A percentile compares a stretch with the other conserved stretches of the same genome.
phyloP scores from a whole-genome alignment of 2,329 filamentous ascomycete genomes.

The Penicillium sp. region DNA sequence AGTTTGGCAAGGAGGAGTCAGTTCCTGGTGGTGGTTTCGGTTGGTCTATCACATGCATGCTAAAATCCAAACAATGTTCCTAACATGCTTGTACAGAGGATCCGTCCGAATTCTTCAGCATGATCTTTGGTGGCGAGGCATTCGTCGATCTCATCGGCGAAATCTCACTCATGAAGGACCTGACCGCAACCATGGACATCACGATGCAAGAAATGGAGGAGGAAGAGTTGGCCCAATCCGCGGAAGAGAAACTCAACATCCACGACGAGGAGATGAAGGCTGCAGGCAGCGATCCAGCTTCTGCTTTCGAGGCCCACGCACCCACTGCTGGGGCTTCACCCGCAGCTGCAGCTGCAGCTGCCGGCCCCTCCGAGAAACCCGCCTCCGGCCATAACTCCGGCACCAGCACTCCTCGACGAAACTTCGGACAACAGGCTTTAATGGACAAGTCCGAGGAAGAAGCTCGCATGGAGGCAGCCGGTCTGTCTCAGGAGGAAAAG shows the following conservation, averaged over 20 bases:
- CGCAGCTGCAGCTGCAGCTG: conserved; percentile 28
- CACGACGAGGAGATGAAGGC: conserved; percentile 48
- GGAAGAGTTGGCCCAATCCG: conserved; percentile 58
- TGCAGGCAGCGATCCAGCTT: conserved; percentile 32
- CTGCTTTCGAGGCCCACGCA: conserved; percentile 40
- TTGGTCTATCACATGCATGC: conserved; percentile 32
- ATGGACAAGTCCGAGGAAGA: conserved; percentile 86
- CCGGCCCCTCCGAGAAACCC: conserved; percentile 19
- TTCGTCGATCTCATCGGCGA: conserved; percentile 97
- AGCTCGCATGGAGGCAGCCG: conserved; percentile 62
- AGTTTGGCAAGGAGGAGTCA: conserved; percentile 92
- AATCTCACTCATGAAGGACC: conserved; percentile 97
- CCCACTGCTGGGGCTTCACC: conserved; percentile 59
- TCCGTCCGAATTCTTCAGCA: conserved; percentile 94
- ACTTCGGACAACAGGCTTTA: conserved; percentile 77
- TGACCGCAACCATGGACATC: conserved; percentile 98
- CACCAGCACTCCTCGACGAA: conserved; percentile 50
- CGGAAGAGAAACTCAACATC: conserved; percentile 49
- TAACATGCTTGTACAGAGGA: conserved; percentile 57
- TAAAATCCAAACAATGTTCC: not conserved
- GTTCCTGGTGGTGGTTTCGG: conserved; percentile 89
- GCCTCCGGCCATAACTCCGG: conserved; percentile 37
- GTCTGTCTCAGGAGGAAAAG: conserved; percentile 70
- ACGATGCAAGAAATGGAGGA: conserved; percentile 79
- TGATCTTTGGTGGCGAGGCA: conserved; percentile 95